Evolutionary conservation across 345 rosid genomes (phyloP).

Genomic region (Aethionema arabicum): DNA sequence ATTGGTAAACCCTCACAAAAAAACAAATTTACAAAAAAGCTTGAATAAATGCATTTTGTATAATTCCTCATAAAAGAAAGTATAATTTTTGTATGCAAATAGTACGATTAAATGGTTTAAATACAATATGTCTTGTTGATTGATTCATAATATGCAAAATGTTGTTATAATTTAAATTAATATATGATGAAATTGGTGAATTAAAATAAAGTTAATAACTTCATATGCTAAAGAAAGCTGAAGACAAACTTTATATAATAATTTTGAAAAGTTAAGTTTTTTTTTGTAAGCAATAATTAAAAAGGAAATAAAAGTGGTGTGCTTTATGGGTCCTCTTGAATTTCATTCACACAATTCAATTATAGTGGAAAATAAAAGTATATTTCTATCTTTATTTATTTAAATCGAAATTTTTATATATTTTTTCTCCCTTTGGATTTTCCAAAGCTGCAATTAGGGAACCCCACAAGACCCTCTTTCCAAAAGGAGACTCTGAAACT

Average conservation of each 20-base stretch:
- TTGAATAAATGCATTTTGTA: too few species aligned
- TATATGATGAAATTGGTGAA: not conserved
- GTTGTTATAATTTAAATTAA: too few species aligned
- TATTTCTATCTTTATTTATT: not conserved
- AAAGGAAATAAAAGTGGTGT: conserved; percentile 15
- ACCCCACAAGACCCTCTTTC: conserved; percentile 29
- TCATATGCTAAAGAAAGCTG: conserved; percentile 19
- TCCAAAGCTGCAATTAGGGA: conserved; percentile 24
- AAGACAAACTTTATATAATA: conserved; percentile 4
- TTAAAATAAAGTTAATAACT: not conserved
- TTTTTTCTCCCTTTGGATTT: conserved; percentile 20
- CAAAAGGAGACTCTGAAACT: conserved; percentile 10
- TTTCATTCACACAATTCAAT: conserved; percentile 23
- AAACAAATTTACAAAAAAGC: too few species aligned
- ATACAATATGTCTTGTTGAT: too few species aligned
- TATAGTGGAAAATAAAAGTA: conserved; percentile 19
- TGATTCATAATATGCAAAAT: too few species aligned
- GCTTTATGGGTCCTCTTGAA: conserved; percentile 6
- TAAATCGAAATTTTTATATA: not conserved
- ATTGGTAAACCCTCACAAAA: too few species aligned
- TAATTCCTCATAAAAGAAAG: too few species aligned
- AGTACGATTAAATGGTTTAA: too few species aligned
- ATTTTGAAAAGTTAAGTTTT: not conserved
- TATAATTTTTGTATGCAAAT: too few species aligned
- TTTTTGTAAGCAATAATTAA: not conserved